phyloP scores from a whole-genome alignment of 495 filamentous ascomycete species.

The Trypethelium eluteriae region DNA sequence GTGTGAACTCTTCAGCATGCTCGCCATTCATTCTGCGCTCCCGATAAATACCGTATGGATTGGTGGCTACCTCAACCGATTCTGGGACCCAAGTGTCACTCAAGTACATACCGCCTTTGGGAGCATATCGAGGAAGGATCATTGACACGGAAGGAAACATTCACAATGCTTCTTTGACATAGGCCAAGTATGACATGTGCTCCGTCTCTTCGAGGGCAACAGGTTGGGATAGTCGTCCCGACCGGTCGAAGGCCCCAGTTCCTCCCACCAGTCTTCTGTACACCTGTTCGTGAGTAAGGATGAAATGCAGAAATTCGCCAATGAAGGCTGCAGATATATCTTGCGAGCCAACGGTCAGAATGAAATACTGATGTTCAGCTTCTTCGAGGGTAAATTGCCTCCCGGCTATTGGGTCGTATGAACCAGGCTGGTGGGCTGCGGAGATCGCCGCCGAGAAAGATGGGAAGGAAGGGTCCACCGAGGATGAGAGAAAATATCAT shows the following conservation, averaged over 20 bases:
- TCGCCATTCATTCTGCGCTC: slow-evolving; percentile 21
- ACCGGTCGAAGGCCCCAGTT: neutral
- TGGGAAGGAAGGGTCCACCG: slow-evolving; percentile 22
- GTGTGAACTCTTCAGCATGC: slow-evolving; percentile 33
- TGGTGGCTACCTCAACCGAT: neutral
- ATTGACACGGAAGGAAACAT: neutral
- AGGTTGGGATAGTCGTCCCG: neutral
- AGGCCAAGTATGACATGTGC: neutral
- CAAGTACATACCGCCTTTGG: neutral
- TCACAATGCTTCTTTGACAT: neutral
- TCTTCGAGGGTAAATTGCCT: neutral
- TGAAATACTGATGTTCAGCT: neutral
- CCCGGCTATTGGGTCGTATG: too few species aligned
- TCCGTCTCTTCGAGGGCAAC: neutral
- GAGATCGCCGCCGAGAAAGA: slow-evolving; percentile 21
- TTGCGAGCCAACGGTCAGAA: neutral
- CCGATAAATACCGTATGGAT: neutral
- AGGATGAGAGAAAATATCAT: slow-evolving; percentile 29
- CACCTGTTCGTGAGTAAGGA: neutral
- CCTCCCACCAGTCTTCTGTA: neutral
- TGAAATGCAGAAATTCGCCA: neutral
- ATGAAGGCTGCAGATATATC: neutral
- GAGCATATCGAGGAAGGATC: neutral
- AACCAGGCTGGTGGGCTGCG: slow-evolving; percentile 6
- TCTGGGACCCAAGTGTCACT: neutral